phyloP scores from a whole-genome alignment of 331 rosid genomes.

The Prunus yedoensis region DNA sequence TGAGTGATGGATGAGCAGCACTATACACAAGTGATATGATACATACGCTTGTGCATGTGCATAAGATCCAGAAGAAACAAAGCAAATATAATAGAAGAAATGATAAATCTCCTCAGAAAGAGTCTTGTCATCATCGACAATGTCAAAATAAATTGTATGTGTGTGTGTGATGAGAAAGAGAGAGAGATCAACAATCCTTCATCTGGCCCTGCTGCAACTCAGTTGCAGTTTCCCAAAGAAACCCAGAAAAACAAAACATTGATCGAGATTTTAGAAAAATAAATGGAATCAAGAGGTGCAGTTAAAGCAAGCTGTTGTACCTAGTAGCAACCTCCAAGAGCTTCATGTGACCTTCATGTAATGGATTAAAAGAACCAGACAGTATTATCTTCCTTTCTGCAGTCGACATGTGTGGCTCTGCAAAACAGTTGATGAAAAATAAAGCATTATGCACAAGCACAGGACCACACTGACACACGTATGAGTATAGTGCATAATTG shows the following conservation, averaged over 20 bases:
- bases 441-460: background rate
- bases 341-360: slow-evolving; percentile 84
- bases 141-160: no score
- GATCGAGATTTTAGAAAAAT: background rate
- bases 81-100: no score
- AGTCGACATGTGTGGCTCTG: slow-evolving; percentile 38
- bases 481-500: background rate
- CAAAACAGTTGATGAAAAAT: slow-evolving; percentile 14
- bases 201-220: background rate
- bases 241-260: background rate
- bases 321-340: slow-evolving; percentile 83
- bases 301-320: slow-evolving; percentile 37
- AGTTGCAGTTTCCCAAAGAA: background rate
- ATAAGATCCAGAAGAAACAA: no score
- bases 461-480: background rate
- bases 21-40: background rate
- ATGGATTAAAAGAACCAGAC: slow-evolving; percentile 89
- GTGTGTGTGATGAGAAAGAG: no score
- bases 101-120: no score
- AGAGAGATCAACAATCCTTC: no score
- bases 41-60: no score
- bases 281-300: background rate
- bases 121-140: no score
- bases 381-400: slow-evolving; percentile 74
- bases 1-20: slow-evolving; percentile 24